Evolutionary conservation across 352 stramenopile species (phyloP), one percentile per base, ranked within the genome.

Genomic region (Globisporangium sylvaticum): DNA sequence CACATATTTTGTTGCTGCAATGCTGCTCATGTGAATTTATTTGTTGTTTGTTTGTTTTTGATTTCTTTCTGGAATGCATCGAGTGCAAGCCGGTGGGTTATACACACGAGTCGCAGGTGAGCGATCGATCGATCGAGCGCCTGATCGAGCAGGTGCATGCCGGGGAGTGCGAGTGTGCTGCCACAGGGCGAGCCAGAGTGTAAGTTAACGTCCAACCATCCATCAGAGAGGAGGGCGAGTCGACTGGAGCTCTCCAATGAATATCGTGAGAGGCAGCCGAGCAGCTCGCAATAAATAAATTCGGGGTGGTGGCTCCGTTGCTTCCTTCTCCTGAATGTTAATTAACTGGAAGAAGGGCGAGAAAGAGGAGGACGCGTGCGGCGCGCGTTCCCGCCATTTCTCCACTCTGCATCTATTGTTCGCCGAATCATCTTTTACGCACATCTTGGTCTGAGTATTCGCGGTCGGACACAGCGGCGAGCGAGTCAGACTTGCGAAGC

Each of bases 371-470:
- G 55, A 42, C 0, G 29, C 29, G 39, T 42, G 25, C 25, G 4
- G 14, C 18, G 53, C 15, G 54, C 12, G 50, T 56, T 48, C 42
- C 42, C 42, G 22, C 42, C 50, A 6, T 42, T 59, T 59, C 54
- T 59, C 54, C 54, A 44, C 24, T 42, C 34, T 59, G 42, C 27
- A 22, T 44, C 34, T 34, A n/a, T 42, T n/a, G 54, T 46, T 15
- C 55, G 20, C 8, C 10, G 54, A 46, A 22, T n/a, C 54, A 48
- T 46, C 31, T 61, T n/a, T 14, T 59, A 59, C 54, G 54, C 54
- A 61, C 55, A 61, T 61, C 20, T 61, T 61, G 55, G 31, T 61
- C 55, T 34, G 31, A n/a, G 34, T 61, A 46, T 61, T 12, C 9
- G 6, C 8, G 4, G 42, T 48, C 42, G 42, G 42, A 48, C 42